These are phyloP conservation scores for Pyrus bretschneideri DNA, from an alignment of 306 rosid species.

Conservation along the genomic window DNA sequence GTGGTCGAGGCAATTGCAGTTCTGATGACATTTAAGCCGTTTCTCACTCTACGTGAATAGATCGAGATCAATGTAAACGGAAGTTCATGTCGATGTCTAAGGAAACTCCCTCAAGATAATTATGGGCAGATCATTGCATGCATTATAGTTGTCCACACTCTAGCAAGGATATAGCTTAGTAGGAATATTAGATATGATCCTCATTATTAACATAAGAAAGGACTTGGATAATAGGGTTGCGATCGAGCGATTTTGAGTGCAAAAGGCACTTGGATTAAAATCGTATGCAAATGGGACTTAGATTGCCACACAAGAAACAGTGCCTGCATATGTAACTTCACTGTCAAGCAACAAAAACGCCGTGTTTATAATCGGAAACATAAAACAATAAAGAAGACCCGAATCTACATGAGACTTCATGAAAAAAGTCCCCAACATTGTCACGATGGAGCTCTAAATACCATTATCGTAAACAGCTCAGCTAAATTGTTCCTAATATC, in stretches of 20 bases:
- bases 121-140: no score
- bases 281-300: no score
- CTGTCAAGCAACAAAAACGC: no score
- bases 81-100: not conserved
- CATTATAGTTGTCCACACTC: not conserved
- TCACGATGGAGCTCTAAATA: no score
- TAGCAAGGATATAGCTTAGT: not conserved
- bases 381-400: no score
- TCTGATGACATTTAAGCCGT: slow-evolving; percentile 46
- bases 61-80: not conserved
- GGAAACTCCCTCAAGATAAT: not conserved
- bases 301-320: no score
- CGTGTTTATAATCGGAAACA: no score
- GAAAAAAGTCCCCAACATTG: no score
- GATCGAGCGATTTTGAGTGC: not conserved
- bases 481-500: no score
- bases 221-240: not conserved
- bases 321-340: no score
- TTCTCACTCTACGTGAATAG: slow-evolving; percentile 4
- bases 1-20: slow-evolving; percentile 32
- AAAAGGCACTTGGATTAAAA: not conserved
- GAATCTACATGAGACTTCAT: no score
- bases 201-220: not conserved
- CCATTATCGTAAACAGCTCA: no score
- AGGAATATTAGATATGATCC: not conserved